A percentile compares a stretch with the other conserved stretches of the same genome.
Conservation (phyloP, 202 grass and related monocot genomes). For the Dendrocalamus latiflorus region DNA sequence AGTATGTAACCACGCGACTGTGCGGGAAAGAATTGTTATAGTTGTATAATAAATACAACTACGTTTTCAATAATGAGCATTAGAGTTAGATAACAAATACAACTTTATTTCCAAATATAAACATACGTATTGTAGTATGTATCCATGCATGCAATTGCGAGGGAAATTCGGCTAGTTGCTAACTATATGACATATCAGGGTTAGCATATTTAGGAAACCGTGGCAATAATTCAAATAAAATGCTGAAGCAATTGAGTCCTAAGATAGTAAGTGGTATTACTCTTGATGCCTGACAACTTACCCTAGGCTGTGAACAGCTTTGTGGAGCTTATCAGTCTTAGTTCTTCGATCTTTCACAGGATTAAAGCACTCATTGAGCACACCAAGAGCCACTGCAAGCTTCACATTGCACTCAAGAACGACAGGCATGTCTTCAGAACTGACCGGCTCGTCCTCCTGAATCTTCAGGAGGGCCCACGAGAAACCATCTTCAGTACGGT, state of each 20-base stretch:
- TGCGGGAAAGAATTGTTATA: background rate
- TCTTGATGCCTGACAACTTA: background rate
- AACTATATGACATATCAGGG: background rate
- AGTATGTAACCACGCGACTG: background rate
- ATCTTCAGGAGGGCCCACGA: conserved; percentile 63
- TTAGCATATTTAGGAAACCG: background rate
- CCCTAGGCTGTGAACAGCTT: conserved; percentile 69
- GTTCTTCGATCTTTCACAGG: conserved; percentile 62
- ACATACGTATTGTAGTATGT: background rate
- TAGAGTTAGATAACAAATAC: background rate
- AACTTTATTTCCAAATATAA: background rate
- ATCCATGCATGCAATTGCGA: background rate
- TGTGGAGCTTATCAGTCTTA: conserved; percentile 52
- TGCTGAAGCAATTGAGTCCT: background rate
- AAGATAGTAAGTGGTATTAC: background rate
- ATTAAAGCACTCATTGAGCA: conserved; percentile 72
- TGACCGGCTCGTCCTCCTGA: conserved; percentile 21
- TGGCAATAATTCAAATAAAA: background rate
- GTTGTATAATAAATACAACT: background rate
- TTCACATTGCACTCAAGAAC: conserved; percentile 53
- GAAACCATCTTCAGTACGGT: conserved; percentile 45
- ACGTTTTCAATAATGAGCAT: background rate
- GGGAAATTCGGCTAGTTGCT: background rate
- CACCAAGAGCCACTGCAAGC: conserved; percentile 45
- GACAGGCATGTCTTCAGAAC: background rate